These are phyloP conservation scores for Nectriaceae sp. DNA, from an alignment of 2,329 filamentous ascomycete species.

Conservation along the genomic window DNA sequence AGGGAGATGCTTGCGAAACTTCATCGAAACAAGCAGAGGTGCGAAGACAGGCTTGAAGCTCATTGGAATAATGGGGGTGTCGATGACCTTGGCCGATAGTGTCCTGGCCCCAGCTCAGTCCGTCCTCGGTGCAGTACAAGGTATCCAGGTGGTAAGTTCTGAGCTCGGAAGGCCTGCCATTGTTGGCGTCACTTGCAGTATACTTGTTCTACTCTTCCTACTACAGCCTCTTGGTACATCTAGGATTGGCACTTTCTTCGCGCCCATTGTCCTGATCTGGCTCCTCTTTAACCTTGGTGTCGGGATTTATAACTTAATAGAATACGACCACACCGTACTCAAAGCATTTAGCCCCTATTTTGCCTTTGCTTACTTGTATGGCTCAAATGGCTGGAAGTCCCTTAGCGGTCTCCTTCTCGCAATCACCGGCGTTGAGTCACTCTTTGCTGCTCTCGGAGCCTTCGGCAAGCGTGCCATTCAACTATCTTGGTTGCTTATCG, in stretches of 20 bases:
- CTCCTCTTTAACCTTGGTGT: constrained; percentile 60
- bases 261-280: constrained; percentile 68
- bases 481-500: constrained; percentile 69
- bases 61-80: constrained; percentile 64
- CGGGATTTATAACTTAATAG: constrained; percentile 63
- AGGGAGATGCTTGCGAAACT: constrained; percentile 51
- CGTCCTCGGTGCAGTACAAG: constrained; percentile 68
- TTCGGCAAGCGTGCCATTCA: constrained; percentile 70
- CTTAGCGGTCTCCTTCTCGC: constrained; percentile 69
- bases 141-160: constrained; percentile 56
- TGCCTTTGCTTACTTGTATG: constrained; percentile 61
- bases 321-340: constrained; percentile 52
- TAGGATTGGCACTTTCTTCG: constrained; percentile 61
- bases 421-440: constrained; percentile 75
- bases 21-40: constrained; percentile 56
- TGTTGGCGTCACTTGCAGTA: constrained; percentile 62
- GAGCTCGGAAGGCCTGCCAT: constrained; percentile 56
- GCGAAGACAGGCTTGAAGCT: constrained; percentile 56
- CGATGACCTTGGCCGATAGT: constrained; percentile 65
- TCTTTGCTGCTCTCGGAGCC: constrained; percentile 76
- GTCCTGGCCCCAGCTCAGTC: constrained; percentile 69
- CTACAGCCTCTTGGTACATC: constrained; percentile 65
- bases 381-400: constrained; percentile 59
- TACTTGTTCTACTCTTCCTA: constrained; percentile 61
- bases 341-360: constrained; percentile 58